Conservation (phyloP, 1,284 basidiomycete species). For the Trametes pubescens region DNA sequence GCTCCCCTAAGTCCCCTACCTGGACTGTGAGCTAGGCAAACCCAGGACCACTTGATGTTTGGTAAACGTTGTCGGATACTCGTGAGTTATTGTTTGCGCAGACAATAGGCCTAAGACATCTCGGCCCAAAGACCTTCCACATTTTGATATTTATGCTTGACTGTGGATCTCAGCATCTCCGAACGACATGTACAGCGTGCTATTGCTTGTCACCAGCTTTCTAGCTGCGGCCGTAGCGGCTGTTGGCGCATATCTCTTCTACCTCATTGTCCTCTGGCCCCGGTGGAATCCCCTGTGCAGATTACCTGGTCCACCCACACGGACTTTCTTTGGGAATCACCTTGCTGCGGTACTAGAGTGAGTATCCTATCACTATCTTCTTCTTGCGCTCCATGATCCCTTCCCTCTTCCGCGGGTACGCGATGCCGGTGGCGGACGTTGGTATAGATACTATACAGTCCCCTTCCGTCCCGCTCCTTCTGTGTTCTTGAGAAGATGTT, state of each 20-base stretch:
- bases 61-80: slow-evolving; percentile 13
- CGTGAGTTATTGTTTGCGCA: slow-evolving; percentile 24
- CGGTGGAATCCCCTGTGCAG: slow-evolving; percentile 58
- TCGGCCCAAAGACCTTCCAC: slow-evolving; percentile 8
- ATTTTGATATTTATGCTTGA: slow-evolving; percentile 19
- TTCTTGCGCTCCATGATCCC: not conserved
- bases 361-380: slow-evolving; percentile 25
- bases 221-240: slow-evolving; percentile 28
- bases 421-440: no score
- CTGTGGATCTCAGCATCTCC: not conserved
- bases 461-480: no score
- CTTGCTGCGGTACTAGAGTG: slow-evolving; percentile 66
- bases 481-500: no score
- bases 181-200: slow-evolving; percentile 15
- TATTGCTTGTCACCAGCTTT: slow-evolving; percentile 23
- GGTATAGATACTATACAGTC: no score
- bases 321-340: slow-evolving; percentile 59
- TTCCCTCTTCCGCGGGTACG: not conserved
- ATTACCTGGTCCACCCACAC: slow-evolving; percentile 66
- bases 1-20: not conserved
- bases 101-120: slow-evolving; percentile 28
- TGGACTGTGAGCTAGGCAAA: not conserved
- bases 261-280: slow-evolving; percentile 49
- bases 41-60: slow-evolving; percentile 6
- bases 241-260: slow-evolving; percentile 36